A percentile compares a stretch with the other conserved stretches of the same genome.
These are phyloP conservation scores for Mycena vulgaris DNA, from an alignment of 768 basidiomycete genomes.

Conservation along the genomic window DNA sequence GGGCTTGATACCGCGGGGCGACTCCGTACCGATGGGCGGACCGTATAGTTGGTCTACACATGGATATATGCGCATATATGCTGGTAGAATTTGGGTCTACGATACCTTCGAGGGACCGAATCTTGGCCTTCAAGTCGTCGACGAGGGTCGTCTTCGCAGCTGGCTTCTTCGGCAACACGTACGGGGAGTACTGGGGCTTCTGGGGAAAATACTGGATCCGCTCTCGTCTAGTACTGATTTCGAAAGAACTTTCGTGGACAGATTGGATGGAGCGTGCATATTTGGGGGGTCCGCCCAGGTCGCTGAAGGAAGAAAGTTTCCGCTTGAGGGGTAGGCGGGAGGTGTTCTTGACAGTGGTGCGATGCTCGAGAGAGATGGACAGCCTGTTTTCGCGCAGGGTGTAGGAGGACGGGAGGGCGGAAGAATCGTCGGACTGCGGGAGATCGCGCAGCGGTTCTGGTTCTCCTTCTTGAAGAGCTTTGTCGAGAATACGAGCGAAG, in stretches of 20 bases:
- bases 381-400: background rate
- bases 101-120: slow-evolving; percentile 65
- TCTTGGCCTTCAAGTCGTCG: slow-evolving; percentile 42
- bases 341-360: slow-evolving; percentile 21
- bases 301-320: slow-evolving; percentile 57
- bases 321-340: slow-evolving; percentile 41
- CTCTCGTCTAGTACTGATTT: slow-evolving; percentile 57
- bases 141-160: slow-evolving; percentile 26
- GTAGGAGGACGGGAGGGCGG: slow-evolving; percentile 13
- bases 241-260: slow-evolving; percentile 62
- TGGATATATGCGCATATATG: slow-evolving; percentile 24
- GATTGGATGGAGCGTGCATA: slow-evolving; percentile 61
- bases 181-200: slow-evolving; percentile 31
- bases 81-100: slow-evolving; percentile 7
- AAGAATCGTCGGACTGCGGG: slow-evolving; percentile 20
- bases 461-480: slow-evolving; percentile 43
- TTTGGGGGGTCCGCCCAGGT: slow-evolving; percentile 59
- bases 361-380: slow-evolving; percentile 29
- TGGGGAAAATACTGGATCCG: slow-evolving; percentile 43
- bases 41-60: slow-evolving; percentile 60
- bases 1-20: slow-evolving; percentile 52
- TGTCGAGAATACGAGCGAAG: slow-evolving; percentile 53
- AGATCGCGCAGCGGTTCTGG: slow-evolving; percentile 2
- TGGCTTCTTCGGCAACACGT: slow-evolving; percentile 23
- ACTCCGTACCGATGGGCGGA: slow-evolving; percentile 57